Evolutionary conservation across 768 basidiomycete genomes (phyloP).

Genomic region (Suillus decipiens): DNA sequence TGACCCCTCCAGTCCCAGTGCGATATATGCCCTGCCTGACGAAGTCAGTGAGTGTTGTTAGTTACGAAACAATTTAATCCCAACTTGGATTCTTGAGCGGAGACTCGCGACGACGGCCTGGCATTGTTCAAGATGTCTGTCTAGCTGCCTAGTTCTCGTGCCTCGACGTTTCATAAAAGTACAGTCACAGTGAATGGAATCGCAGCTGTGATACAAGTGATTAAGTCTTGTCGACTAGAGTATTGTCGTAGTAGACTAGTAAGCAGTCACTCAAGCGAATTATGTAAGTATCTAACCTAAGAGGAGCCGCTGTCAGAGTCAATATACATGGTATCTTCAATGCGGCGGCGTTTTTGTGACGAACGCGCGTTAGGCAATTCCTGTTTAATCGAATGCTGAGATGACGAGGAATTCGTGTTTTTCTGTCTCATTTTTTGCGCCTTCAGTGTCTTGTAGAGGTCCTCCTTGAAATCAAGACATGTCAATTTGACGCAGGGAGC

Average conservation of each 20-base stretch:
- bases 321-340: not conserved
- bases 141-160: not conserved
- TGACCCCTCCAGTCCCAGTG: slow-evolving; percentile 96
- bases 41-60: slow-evolving; percentile 12
- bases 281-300: slow-evolving; percentile 2
- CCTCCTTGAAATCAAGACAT: slow-evolving; percentile 46
- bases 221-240: not conserved
- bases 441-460: slow-evolving; percentile 31
- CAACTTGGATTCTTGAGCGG: slow-evolving; percentile 38
- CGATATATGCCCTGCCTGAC: slow-evolving; percentile 69
- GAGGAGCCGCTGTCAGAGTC: not conserved
- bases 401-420: not conserved
- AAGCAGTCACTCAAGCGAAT: not conserved
- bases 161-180: not conserved
- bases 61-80: slow-evolving; percentile 20
- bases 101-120: slow-evolving; percentile 22
- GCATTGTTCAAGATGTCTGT: slow-evolving; percentile 19
- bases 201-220: not conserved
- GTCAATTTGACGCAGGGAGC: slow-evolving; percentile 53
- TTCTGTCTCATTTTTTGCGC: not conserved
- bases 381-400: not conserved
- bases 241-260: not conserved
- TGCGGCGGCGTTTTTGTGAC: not conserved
- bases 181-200: not conserved
- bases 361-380: not conserved